Percentiles rank a stretch among this genome's conserved stretches.
phyloP scores from a whole-genome alignment of 2,329 filamentous ascomycete species.

The Exophiala bonariae region DNA sequence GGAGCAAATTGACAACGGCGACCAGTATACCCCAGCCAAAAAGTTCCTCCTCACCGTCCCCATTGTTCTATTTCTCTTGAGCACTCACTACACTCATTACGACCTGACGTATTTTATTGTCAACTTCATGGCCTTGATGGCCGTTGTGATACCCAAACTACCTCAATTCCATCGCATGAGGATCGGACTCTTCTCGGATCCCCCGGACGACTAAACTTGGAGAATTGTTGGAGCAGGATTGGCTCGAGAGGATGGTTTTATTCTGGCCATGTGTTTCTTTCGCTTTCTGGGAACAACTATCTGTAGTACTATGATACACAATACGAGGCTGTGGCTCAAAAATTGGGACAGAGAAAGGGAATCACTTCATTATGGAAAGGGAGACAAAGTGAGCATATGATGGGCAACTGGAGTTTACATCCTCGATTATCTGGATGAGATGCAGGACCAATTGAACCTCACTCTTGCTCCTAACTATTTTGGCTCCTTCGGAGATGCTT shows the following conservation, averaged over 20 bases:
- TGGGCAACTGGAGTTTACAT: too few relatives aligned
- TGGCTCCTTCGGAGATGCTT: too few relatives aligned
- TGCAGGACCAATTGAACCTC: too few relatives aligned
- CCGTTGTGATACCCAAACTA: constrained; percentile 92
- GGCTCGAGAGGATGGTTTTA: background rate
- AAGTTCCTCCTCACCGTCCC: constrained; percentile 96
- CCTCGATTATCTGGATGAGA: too few relatives aligned
- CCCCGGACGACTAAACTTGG: constrained; percentile 57
- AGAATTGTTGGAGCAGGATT: background rate
- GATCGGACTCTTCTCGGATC: constrained; percentile 71
- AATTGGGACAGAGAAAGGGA: too few relatives aligned
- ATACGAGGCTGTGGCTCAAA: too few relatives aligned
- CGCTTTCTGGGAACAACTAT: too few relatives aligned
- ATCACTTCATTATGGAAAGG: too few relatives aligned
- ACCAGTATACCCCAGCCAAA: constrained; percentile 97
- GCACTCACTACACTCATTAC: constrained; percentile 99
- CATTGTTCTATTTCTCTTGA: constrained; percentile 89
- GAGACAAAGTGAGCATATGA: too few relatives aligned
- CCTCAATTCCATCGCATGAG: constrained; percentile 80
- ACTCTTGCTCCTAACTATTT: too few relatives aligned
- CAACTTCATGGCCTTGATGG: constrained; percentile 90
- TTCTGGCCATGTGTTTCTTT: background rate
- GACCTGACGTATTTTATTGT: constrained; percentile 95
- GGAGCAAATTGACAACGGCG: constrained; percentile 99
- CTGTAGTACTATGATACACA: too few relatives aligned